Conservation (phyloP, 2,329 filamentous ascomycete genomes). For the Cercospora sp. region DNA sequence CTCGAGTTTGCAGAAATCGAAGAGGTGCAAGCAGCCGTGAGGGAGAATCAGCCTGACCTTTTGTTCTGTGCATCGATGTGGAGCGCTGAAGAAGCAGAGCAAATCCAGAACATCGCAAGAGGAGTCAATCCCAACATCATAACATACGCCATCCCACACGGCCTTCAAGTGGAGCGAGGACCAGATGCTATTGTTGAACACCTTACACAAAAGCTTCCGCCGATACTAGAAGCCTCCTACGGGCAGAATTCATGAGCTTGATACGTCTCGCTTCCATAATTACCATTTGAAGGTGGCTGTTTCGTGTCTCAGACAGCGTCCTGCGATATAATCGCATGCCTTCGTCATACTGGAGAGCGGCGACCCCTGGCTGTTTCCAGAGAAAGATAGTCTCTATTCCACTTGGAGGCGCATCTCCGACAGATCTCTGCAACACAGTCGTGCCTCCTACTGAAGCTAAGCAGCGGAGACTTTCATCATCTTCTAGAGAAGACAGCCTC, state of each 20-base stretch:
- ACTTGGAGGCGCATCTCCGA: not conserved
- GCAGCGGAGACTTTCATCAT: too few relatives aligned
- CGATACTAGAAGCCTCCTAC: not conserved
- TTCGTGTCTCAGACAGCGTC: too few relatives aligned
- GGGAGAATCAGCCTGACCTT: constrained; percentile 52
- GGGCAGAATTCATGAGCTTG: not conserved
- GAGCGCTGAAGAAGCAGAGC: constrained; percentile 51
- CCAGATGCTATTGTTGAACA: constrained; percentile 59
- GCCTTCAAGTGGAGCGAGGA: constrained; percentile 55
- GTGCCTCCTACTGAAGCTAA: too few relatives aligned
- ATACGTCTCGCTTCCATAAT: not conserved
- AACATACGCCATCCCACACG: constrained; percentile 56
- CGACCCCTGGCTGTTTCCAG: too few relatives aligned
- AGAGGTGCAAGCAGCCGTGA: constrained; percentile 56
- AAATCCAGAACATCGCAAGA: constrained; percentile 50
- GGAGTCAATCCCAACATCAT: constrained; percentile 51
- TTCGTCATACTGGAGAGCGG: too few relatives aligned
- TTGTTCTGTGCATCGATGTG: constrained; percentile 62
- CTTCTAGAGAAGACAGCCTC: too few relatives aligned
- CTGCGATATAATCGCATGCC: too few relatives aligned
- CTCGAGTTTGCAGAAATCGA: constrained; percentile 17
- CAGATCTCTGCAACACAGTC: not conserved
- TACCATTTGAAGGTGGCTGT: not conserved
- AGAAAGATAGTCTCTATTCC: too few relatives aligned
- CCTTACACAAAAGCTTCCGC: constrained; percentile 32